Evolutionary conservation across 1,139 yeast species (phyloP), one percentile per base, ranked within the genome.

Genomic region (Hemisphaericaspora subhashii): DNA sequence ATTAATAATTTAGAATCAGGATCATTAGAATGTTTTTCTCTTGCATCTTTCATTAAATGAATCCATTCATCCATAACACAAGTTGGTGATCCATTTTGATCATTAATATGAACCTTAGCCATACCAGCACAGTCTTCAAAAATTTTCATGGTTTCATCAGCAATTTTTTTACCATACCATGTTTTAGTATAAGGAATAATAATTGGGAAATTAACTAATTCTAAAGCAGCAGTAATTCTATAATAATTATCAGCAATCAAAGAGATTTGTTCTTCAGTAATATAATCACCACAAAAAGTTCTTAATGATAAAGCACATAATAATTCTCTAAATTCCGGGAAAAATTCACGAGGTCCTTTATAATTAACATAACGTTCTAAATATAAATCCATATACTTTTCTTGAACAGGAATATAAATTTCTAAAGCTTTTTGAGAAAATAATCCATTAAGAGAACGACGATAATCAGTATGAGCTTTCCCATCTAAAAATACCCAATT

Each of bases 401-500:
- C 97, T 67, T 83, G 87, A 41, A 79, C 81, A 35, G 96, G 96
- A 48, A 92, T 68, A 64, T 92, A 92, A 49, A 77, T 74, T 46
- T 86, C 84, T 57, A 92, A 74, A 3, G 98, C 98, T 52, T 78
- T 74, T 50, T 81, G 79, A 12, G 95, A 84, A 65, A 92, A 92
- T 45, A 92, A 74, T 8, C 96, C 95, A 60, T 92, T 92, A 57
- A 92, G 72, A 14, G 95, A 83, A 59, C 83, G 82, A 65, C 98
- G 82, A 68, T 90, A 92, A 64, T 92, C 98, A 44, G 83, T 80
- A 57, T 92, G 98, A 23, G 81, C 94, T 69, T 89, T 88, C 52
- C 98, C 98, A 58, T 92, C 98, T 56, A 89, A 68, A 62, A 92
- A 92, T 35, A 92, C 98, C 98, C 98, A 92, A 71, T 90, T 92